These are phyloP conservation scores for Macrophomina phaseolina DNA, from an alignment of 2,329 filamentous ascomycete genomes.

Conservation along the genomic window DNA sequence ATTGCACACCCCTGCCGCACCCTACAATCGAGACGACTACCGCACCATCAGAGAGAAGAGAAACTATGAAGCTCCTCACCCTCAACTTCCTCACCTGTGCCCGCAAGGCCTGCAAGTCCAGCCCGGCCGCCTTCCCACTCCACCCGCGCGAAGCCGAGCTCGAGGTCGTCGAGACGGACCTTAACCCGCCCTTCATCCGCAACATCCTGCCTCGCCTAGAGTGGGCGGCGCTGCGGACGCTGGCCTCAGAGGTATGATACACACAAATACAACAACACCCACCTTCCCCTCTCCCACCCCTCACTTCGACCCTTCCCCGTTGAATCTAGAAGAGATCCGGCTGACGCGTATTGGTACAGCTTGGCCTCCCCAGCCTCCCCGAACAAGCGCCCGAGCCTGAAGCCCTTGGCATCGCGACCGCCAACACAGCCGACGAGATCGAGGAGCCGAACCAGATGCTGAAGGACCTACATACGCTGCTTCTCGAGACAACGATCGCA, in stretches of 20 bases:
- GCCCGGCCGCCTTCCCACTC: constrained; percentile 80
- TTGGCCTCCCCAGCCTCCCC: constrained; percentile 78
- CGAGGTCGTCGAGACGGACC: constrained; percentile 79
- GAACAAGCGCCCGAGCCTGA: constrained; percentile 36
- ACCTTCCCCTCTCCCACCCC: background rate
- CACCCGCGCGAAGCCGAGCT: constrained; percentile 93
- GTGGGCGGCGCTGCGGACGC: constrained; percentile 79
- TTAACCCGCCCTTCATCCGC: constrained; percentile 79
- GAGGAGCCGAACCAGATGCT: constrained; percentile 70
- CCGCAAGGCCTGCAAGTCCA: constrained; percentile 89
- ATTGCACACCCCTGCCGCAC: too few species aligned
- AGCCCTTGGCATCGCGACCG: constrained; percentile 31
- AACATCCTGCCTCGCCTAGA: constrained; percentile 89
- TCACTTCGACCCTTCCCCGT: too few species aligned
- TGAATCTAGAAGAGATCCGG: too few species aligned
- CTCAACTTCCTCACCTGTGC: constrained; percentile 97
- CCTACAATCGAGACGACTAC: background rate
- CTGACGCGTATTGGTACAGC: constrained; percentile 53
- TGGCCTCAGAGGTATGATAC: constrained; percentile 72
- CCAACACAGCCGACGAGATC: constrained; percentile 32
- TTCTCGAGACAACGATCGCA: constrained; percentile 87
- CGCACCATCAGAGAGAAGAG: background rate
- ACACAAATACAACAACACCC: background rate
- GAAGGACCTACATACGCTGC: constrained; percentile 77
- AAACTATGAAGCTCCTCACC: constrained; percentile 86